Conservation (phyloP, 257 asterid genomes). For the Verbena officinalis region DNA sequence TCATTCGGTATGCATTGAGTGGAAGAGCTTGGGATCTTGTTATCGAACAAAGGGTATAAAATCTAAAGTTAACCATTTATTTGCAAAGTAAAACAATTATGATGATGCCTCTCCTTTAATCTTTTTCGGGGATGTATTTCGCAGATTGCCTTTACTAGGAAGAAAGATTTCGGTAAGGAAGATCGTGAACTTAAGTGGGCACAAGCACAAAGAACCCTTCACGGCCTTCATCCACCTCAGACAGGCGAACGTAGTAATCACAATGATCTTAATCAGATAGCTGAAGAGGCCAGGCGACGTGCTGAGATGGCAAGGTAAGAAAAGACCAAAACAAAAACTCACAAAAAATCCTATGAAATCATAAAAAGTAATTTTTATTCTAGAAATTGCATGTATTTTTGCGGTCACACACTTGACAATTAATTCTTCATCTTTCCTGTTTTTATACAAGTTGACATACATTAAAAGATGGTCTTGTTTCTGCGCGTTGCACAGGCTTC, state of each 20-base stretch:
- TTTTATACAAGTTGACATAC: not conserved
- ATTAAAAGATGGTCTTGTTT: not conserved
- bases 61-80: too few species aligned
- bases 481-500: conserved; percentile 40
- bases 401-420: not conserved
- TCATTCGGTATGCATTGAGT: conserved; percentile 55
- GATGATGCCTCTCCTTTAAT: not conserved
- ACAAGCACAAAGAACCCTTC: conserved; percentile 67
- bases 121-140: not conserved
- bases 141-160: conserved; percentile 69
- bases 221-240: conserved; percentile 68
- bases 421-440: not conserved
- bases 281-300: conserved; percentile 64
- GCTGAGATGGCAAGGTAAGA: conserved; percentile 75
- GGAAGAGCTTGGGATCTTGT: conserved; percentile 71
- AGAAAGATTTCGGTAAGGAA: conserved; percentile 74
- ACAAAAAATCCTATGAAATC: too few species aligned
- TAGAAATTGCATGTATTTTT: too few species aligned
- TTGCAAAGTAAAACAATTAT: not conserved
- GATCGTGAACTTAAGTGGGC: conserved; percentile 72
- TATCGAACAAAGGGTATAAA: conserved; percentile 57
- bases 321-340: too few species aligned
- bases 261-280: conserved; percentile 65
- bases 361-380: too few species aligned
- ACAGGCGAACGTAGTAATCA: conserved; percentile 37